These are phyloP conservation scores for Fusarium denticulatum DNA, from an alignment of 2,329 filamentous ascomycete species.

Conservation along the genomic window DNA sequence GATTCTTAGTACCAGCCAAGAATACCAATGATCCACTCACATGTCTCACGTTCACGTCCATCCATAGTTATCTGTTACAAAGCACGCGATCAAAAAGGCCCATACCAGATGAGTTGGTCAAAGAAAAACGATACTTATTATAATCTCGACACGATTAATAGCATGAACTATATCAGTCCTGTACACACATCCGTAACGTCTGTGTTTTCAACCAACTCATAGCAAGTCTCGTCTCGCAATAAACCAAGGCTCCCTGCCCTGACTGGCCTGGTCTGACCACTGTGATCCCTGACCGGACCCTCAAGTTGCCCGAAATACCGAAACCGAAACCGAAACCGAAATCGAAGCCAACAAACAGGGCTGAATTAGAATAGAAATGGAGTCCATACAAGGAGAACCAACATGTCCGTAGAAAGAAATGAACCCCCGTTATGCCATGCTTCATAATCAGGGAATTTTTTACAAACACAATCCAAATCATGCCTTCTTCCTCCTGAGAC, in stretches of 20 bases:
- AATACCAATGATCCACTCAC: conserved; percentile 2
- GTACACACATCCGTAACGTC: conserved; percentile 12
- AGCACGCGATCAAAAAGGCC: neutral
- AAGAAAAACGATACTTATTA: neutral
- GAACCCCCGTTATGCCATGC: neutral
- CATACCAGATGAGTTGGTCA: neutral
- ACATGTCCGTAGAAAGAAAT: conserved; percentile 7
- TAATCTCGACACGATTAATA: conserved; percentile 15
- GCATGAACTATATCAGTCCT: conserved; percentile 20
- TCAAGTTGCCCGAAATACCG: conserved; percentile 26
- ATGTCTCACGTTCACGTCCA: neutral
- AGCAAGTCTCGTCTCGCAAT: neutral
- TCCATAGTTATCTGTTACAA: neutral
- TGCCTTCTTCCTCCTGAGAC: neutral
- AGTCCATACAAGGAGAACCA: conserved; percentile 18
- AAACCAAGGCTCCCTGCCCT: neutral
- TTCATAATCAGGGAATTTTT: neutral
- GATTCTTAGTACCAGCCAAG: neutral
- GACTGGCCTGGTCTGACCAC: neutral
- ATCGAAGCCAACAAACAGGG: conserved; percentile 33
- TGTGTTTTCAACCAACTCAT: neutral
- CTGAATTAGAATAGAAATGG: conserved; percentile 27
- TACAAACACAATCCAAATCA: conserved; percentile 1
- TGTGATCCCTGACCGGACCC: conserved; percentile 13
- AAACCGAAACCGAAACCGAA: conserved; percentile 28